Percentiles rank a stretch among this genome's conserved stretches.
phyloP scores from a whole-genome alignment of 208 protist genomes.

The Angomonas ambiguus region DNA sequence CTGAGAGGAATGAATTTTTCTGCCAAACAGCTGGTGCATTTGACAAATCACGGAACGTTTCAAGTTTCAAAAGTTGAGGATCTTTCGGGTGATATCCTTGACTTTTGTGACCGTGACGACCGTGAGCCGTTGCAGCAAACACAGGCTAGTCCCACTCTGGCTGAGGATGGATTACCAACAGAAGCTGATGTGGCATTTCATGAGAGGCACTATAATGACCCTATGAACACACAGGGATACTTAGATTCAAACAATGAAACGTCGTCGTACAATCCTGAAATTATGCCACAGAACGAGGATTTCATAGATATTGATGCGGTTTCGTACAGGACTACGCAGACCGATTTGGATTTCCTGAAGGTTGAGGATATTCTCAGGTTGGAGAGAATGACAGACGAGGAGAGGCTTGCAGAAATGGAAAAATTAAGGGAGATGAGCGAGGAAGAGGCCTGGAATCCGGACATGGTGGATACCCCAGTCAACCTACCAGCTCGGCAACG shows the following conservation, averaged over 20 bases:
- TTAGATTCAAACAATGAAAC: neutral
- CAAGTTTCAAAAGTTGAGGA: conserved; percentile 65
- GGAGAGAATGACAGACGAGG: conserved; percentile 83
- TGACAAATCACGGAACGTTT: conserved; percentile 87
- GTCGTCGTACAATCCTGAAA: neutral
- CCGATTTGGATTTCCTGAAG: conserved; percentile 81
- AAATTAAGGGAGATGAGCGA: conserved; percentile 69
- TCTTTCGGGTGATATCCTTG: conserved; percentile 21
- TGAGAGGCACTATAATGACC: conserved; percentile 20
- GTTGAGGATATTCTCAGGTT: conserved; percentile 74
- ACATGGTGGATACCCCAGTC: conserved; percentile 83
- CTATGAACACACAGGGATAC: neutral
- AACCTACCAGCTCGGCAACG: conserved; percentile 82
- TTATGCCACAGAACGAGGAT: conserved; percentile 37
- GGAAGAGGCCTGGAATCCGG: conserved; percentile 79
- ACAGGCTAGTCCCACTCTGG: conserved; percentile 73
- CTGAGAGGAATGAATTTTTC: conserved; percentile 71
- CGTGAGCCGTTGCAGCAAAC: conserved; percentile 69
- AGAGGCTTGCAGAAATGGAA: conserved; percentile 64
- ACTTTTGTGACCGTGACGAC: conserved; percentile 44
- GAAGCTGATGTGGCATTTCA: conserved; percentile 70
- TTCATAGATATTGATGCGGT: conserved; percentile 52
- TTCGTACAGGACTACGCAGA: conserved; percentile 72
- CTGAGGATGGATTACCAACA: conserved; percentile 61
- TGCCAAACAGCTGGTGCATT: conserved; percentile 73